Conservation (phyloP, 202 grass and related monocot genomes). For the Carex arenaria region DNA sequence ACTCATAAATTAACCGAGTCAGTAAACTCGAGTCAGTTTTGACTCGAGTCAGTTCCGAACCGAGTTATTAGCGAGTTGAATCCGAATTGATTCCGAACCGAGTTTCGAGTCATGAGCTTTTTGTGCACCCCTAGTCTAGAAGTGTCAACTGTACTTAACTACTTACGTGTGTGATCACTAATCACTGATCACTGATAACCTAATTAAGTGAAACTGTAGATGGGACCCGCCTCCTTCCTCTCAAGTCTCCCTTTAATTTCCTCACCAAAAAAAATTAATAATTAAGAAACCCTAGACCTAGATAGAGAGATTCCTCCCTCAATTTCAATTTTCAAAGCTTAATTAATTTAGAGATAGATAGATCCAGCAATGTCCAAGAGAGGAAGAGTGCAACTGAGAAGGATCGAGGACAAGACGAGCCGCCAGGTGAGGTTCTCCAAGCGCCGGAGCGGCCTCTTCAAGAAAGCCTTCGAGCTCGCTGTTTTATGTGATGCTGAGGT, state of each 20-base stretch:
- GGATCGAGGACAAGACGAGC: conserved; percentile 26
- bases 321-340: not conserved
- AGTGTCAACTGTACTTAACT: too few relatives aligned
- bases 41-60: too few relatives aligned
- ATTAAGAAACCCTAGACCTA: not conserved
- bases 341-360: not conserved
- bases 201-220: not conserved
- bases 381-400: conserved; percentile 20
- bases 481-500: conserved; percentile 29
- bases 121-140: too few relatives aligned
- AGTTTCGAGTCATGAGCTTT: too few relatives aligned
- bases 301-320: not conserved
- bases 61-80: too few relatives aligned
- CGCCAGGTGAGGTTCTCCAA: conserved; percentile 30
- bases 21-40: too few relatives aligned
- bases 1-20: too few relatives aligned
- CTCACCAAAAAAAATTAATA: not conserved
- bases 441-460: conserved; percentile 29
- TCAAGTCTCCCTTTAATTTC: not conserved
- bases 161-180: too few relatives aligned
- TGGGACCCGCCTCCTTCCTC: not conserved
- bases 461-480: conserved; percentile 33
- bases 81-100: too few relatives aligned
- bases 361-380: conserved; percentile 3
- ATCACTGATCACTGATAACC: too few relatives aligned